Evolutionary conservation across 192 early-diverging fungal species (phyloP).

Genomic region (Coemansia sp.): DNA sequence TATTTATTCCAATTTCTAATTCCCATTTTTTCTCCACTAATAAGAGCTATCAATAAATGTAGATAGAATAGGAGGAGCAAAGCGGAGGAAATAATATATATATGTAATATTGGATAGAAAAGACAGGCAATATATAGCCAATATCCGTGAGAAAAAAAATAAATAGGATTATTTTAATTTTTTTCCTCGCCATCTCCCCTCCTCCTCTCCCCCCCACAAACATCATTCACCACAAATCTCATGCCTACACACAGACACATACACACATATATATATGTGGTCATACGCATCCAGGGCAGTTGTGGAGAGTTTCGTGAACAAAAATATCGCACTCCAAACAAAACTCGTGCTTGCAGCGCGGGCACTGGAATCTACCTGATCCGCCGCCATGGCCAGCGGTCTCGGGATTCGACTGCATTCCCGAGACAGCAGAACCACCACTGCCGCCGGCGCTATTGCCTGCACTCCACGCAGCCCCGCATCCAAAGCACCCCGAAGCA

Average conservation of each 20-base stretch:
- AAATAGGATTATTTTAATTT: not conserved
- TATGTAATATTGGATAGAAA: not conserved
- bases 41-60: not conserved
- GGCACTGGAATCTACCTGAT: constrained; percentile 62
- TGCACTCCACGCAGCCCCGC: constrained; percentile 11
- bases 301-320: constrained; percentile 88
- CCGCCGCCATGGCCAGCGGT: not conserved
- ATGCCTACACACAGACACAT: too few species aligned
- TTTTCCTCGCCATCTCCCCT: not conserved
- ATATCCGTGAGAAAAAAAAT: not conserved
- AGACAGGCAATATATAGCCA: too few species aligned
- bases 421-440: too few species aligned
- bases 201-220: not conserved
- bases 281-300: constrained; percentile 72
- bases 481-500: constrained; percentile 47
- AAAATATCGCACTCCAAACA: constrained; percentile 93
- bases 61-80: not conserved
- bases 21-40: not conserved
- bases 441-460: not conserved
- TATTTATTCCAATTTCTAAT: not conserved
- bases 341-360: constrained; percentile 70
- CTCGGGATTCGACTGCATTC: too few species aligned
- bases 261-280: not conserved
- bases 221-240: not conserved
- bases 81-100: not conserved